phyloP scores from a whole-genome alignment of 768 basidiomycete species.

The Tylopilus cervinicoccineus region DNA sequence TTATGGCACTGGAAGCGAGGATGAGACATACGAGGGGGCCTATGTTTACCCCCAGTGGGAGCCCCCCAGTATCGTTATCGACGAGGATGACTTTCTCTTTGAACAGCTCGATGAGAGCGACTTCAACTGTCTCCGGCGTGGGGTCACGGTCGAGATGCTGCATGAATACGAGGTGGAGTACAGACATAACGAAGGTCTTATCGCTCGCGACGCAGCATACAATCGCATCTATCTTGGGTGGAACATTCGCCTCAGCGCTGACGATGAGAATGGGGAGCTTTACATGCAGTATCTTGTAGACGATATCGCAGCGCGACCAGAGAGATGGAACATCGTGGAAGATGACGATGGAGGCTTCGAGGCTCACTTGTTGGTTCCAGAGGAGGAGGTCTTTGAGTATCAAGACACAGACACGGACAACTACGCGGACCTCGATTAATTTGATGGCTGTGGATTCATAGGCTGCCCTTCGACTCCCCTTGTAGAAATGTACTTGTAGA shows the following conservation, averaged over 20 bases:
- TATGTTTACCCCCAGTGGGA: constrained; percentile 54
- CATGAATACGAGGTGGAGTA: constrained; percentile 53
- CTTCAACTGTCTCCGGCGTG: constrained; percentile 50
- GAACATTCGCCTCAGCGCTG: constrained; percentile 51
- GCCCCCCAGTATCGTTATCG: constrained; percentile 43
- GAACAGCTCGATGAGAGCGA: constrained; percentile 34
- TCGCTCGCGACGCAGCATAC: constrained; percentile 40
- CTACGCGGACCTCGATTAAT: constrained; percentile 28
- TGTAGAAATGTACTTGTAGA: constrained; percentile 9
- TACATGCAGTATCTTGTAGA: constrained; percentile 39
- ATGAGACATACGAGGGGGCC: constrained; percentile 35
- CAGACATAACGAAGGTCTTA: constrained; percentile 49
- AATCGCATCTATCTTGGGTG: constrained; percentile 61
- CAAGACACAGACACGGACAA: constrained; percentile 38
- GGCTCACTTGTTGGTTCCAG: constrained; percentile 38
- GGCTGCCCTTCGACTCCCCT: not conserved
- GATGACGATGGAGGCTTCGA: constrained; percentile 39
- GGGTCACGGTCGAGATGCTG: constrained; percentile 58
- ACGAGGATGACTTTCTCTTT: constrained; percentile 33
- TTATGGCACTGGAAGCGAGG: constrained; percentile 33
- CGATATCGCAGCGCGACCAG: constrained; percentile 41
- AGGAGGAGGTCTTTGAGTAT: constrained; percentile 33
- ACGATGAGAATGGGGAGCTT: constrained; percentile 38
- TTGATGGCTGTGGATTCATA: not conserved
- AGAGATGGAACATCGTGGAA: constrained; percentile 38